Evolutionary conservation across 1,284 basidiomycete genomes (phyloP), one percentile per base, ranked within the genome.

Genomic region (Leccinum pallidistipes): DNA sequence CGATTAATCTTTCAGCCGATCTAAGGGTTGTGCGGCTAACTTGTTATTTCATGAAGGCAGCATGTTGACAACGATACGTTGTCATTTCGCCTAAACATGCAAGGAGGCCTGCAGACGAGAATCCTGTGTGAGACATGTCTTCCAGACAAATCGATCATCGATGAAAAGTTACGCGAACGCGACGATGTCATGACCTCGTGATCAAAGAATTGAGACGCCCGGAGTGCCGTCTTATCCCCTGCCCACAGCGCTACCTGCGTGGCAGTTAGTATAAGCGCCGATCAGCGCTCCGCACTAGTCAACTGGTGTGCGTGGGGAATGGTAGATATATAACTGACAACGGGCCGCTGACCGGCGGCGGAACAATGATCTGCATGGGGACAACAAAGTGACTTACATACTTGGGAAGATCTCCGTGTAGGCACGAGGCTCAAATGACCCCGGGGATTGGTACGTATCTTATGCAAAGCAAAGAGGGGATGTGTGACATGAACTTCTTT

Each of bases 21-120:
- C n/a, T 29, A 27, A 21, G 40, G 24, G 40, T 21, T 31, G n/a
- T n/a, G 4, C 10, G 47, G 52, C 51, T 34, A 55, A 67, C 49
- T 36, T 49, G 47, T 57, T 64, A 69, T 50, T 45, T 14, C 18
- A 34, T 52, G 49, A 55, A 52, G 38, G 58, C 36, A 38, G 14
- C 27, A 52, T 27, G 27, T 27, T 27, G 27, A 29, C 21, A 32
- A 9, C 27, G 18, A 2, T 47, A 21, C 10, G 7, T 21, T 45
- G 18, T 18, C 43, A 18, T 47, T 21, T 21, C 55, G 58, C 58
- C 27, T 24, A 9, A 24, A n/a, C 56, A 31, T 34, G 34, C 34
- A 16, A 32, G 47, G 21, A 27, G 29, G 11, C 36, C 24, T 29
- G 47, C 29, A 24, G 32, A 6, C 18, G 3, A 24, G 6, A 32